These are phyloP conservation scores for Suillus luteus DNA, from an alignment of 768 basidiomycete genomes.

Conservation along the genomic window DNA sequence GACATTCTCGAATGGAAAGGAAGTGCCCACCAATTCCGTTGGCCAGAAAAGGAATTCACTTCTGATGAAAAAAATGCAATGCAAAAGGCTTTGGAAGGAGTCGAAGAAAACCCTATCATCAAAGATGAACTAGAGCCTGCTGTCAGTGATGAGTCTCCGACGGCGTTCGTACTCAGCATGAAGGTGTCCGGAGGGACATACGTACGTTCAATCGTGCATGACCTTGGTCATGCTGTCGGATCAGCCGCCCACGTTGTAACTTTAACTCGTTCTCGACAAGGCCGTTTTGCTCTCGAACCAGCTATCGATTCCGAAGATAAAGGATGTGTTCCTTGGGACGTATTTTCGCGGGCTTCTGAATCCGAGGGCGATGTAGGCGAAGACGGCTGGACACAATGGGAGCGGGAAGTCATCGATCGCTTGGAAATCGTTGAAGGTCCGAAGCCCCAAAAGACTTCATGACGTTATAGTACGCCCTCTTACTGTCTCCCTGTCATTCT, in stretches of 20 bases:
- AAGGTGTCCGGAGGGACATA: slow-evolving; percentile 96
- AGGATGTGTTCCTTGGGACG: slow-evolving; percentile 72
- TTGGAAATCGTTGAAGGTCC: slow-evolving; percentile 55
- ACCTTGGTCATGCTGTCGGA: slow-evolving; percentile 80
- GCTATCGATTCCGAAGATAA: slow-evolving; percentile 51
- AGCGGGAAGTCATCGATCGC: slow-evolving; percentile 70
- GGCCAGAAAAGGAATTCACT: slow-evolving; percentile 73
- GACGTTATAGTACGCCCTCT: background rate
- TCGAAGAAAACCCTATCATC: slow-evolving; percentile 42
- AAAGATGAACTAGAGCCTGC: slow-evolving; percentile 32
- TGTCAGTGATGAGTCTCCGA: slow-evolving; percentile 47
- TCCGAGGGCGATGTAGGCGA: slow-evolving; percentile 56
- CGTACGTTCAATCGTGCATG: slow-evolving; percentile 93
- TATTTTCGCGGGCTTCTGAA: slow-evolving; percentile 62
- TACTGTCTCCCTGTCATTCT: background rate
- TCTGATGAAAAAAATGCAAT: slow-evolving; percentile 70
- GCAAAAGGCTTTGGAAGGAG: slow-evolving; percentile 58
- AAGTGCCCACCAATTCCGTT: slow-evolving; percentile 69
- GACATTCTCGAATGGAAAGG: slow-evolving; percentile 81
- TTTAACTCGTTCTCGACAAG: slow-evolving; percentile 87
- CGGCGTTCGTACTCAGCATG: slow-evolving; percentile 88
- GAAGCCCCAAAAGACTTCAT: slow-evolving; percentile 17
- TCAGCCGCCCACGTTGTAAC: slow-evolving; percentile 94
- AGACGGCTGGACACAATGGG: slow-evolving; percentile 80
- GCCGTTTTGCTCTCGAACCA: slow-evolving; percentile 64